Percentiles rank a stretch among this genome's conserved stretches.
phyloP scores from a whole-genome alignment of 1,284 basidiomycete genomes.

The Pseudozyma tsukubaensis region DNA sequence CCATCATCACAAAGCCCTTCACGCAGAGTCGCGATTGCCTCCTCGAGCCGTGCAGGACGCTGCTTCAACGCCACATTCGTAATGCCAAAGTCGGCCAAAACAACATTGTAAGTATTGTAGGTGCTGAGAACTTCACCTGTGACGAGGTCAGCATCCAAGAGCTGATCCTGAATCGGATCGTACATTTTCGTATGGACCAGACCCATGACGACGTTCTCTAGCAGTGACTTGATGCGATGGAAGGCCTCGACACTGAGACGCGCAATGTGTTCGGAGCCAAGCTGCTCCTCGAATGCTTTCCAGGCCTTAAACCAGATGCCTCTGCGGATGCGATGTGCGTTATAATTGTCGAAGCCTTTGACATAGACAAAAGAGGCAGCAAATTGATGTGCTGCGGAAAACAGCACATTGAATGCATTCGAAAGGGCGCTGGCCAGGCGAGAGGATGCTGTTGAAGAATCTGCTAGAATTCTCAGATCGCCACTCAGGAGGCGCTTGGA shows the following conservation, averaged over 20 bases:
- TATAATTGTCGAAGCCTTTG: constrained; percentile 49
- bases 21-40: constrained; percentile 19
- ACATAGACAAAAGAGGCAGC: constrained; percentile 47
- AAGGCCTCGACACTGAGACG: constrained; percentile 33
- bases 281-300: constrained; percentile 39
- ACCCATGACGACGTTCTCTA: constrained; percentile 51
- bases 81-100: constrained; percentile 32
- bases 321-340: constrained; percentile 45
- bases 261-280: constrained; percentile 27
- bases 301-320: constrained; percentile 50
- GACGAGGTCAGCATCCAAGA: constrained; percentile 29
- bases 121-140: constrained; percentile 28
- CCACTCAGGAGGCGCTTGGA: constrained; percentile 11
- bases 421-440: constrained; percentile 16
- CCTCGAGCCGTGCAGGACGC: constrained; percentile 18
- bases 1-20: constrained; percentile 27
- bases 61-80: constrained; percentile 19
- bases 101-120: constrained; percentile 27
- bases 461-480: constrained; percentile 20
- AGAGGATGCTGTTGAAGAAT: constrained; percentile 4
- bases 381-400: constrained; percentile 41
- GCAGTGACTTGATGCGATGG: constrained; percentile 35
- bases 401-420: constrained; percentile 18
- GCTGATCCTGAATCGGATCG: constrained; percentile 33
- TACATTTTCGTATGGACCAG: constrained; percentile 48